Conservation (phyloP, 768 basidiomycete genomes). For the Tulasnella sp. region DNA sequence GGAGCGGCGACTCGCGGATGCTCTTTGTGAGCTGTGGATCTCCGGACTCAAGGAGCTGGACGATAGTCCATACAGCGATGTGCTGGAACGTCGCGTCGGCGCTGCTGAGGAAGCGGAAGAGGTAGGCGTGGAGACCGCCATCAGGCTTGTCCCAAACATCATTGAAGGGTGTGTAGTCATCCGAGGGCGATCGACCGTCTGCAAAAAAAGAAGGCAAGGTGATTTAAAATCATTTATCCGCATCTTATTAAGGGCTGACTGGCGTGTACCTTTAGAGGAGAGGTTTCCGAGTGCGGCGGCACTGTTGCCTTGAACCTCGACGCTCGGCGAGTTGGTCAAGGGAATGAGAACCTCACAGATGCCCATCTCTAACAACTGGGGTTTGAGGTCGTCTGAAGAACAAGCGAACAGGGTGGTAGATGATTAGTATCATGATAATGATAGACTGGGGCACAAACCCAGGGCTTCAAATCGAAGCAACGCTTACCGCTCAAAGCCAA, state of each 20-base stretch:
- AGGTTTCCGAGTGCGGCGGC: conserved; percentile 96
- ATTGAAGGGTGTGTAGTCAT: conserved; percentile 95
- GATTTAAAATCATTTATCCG: not conserved
- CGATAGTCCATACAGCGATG: conserved; percentile 99
- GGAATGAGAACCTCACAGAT: conserved; percentile 97
- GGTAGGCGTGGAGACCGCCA: conserved; percentile 90
- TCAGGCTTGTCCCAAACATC: conserved; percentile 98
- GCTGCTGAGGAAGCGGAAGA: conserved; percentile 87
- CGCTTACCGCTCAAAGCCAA: conserved; percentile 76
- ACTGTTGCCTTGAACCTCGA: conserved; percentile 97
- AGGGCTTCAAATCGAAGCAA: conserved; percentile 11
- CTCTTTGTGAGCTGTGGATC: conserved; percentile 84
- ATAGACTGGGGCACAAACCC: too few relatives aligned
- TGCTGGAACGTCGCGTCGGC: conserved; percentile 97
- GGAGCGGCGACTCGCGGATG: conserved; percentile 70
- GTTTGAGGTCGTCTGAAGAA: conserved; percentile 84
- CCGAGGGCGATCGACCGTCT: conserved; percentile 65
- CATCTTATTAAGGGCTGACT: not conserved
- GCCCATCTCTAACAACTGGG: conserved; percentile 93
- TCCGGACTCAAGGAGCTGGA: conserved; percentile 93
- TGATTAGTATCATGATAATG: not conserved
- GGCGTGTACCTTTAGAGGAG: conserved; percentile 75
- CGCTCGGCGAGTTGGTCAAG: conserved; percentile 87
- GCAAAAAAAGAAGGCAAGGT: not conserved
- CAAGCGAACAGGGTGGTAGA: not conserved